A percentile compares a stretch with the other conserved stretches of the same genome.
phyloP scores from a whole-genome alignment of 2,329 filamentous ascomycete species.

The Aspergillus alliaceus region DNA sequence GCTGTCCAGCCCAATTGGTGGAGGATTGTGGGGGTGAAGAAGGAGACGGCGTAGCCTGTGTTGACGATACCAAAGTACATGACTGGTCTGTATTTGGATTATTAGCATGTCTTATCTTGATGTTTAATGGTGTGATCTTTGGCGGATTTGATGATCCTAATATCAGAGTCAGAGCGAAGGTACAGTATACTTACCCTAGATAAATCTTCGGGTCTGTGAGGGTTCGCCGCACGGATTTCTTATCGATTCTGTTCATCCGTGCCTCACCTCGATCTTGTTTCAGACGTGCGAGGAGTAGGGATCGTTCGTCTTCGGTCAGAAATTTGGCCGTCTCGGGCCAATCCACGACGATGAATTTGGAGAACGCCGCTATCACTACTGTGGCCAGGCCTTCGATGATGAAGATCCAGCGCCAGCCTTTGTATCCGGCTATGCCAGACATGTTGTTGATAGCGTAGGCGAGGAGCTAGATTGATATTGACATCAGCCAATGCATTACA shows the following conservation, averaged over 20 bases:
- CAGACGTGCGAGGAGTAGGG: constrained; percentile 44
- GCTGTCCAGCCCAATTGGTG: constrained; percentile 56
- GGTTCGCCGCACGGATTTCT: constrained; percentile 48
- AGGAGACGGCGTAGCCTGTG: constrained; percentile 46
- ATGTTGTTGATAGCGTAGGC: constrained; percentile 44
- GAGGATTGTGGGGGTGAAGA: constrained; percentile 47
- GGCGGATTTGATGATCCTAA: no score
- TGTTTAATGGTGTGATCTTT: no score
- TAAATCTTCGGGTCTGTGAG: constrained; percentile 44
- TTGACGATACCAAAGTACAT: constrained; percentile 64
- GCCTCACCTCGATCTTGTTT: constrained; percentile 45
- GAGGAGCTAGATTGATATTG: constrained; percentile 29
- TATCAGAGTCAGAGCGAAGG: no score
- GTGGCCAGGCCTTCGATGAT: constrained; percentile 52
- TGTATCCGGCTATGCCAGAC: constrained; percentile 41
- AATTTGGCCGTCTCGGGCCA: constrained; percentile 49
- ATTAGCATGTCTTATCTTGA: no score
- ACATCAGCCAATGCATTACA: background rate
- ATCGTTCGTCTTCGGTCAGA: constrained; percentile 47
- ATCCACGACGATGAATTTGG: constrained; percentile 52
- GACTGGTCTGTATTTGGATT: constrained; percentile 51
- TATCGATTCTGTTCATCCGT: constrained; percentile 56
- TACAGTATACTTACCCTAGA: constrained; percentile 39
- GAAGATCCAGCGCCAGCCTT: constrained; percentile 51
- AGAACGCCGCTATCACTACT: constrained; percentile 46